Conservation (phyloP, 257 asterid species). For the Petunia axillaris region DNA sequence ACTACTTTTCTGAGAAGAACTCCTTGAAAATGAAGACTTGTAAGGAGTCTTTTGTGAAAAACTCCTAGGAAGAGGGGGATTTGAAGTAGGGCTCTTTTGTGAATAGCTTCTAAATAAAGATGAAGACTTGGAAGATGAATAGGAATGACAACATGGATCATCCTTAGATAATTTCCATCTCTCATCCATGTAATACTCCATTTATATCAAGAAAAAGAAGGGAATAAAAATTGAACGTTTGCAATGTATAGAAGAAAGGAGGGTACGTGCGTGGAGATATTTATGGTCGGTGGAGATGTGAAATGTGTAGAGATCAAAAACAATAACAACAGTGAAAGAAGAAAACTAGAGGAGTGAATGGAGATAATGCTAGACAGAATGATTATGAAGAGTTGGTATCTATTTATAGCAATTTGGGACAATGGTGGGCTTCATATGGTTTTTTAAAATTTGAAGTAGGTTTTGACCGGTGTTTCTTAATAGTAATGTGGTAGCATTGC, state of each 20-base stretch:
- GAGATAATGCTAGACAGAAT: slow-evolving; percentile 25
- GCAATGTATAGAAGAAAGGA: not conserved
- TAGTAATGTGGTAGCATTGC: slow-evolving; percentile 52
- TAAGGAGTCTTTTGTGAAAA: slow-evolving; percentile 52
- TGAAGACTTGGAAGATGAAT: slow-evolving; percentile 42
- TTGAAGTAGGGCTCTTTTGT: slow-evolving; percentile 44
- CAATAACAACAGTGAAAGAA: no score
- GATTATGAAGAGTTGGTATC: slow-evolving; percentile 39
- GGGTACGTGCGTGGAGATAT: no score
- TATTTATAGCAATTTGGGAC: slow-evolving; percentile 52
- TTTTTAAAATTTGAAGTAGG: not conserved
- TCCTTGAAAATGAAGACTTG: slow-evolving; percentile 51
- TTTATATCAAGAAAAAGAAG: slow-evolving; percentile 29
- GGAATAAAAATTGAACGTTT: not conserved
- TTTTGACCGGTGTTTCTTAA: slow-evolving; percentile 54
- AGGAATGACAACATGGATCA: slow-evolving; percentile 41
- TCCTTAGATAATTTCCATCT: slow-evolving; percentile 63
- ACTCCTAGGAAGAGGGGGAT: slow-evolving; percentile 50
- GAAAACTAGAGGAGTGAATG: slow-evolving; percentile 22
- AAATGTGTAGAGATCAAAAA: not conserved
- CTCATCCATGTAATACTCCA: slow-evolving; percentile 83
- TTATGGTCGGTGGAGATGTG: no score
- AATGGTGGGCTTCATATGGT: slow-evolving; percentile 29
- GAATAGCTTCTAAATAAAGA: slow-evolving; percentile 58
- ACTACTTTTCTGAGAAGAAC: slow-evolving; percentile 48